phyloP scores from a whole-genome alignment of 2,329 filamentous ascomycete genomes.

The Rhinocladiella mackenziei region DNA sequence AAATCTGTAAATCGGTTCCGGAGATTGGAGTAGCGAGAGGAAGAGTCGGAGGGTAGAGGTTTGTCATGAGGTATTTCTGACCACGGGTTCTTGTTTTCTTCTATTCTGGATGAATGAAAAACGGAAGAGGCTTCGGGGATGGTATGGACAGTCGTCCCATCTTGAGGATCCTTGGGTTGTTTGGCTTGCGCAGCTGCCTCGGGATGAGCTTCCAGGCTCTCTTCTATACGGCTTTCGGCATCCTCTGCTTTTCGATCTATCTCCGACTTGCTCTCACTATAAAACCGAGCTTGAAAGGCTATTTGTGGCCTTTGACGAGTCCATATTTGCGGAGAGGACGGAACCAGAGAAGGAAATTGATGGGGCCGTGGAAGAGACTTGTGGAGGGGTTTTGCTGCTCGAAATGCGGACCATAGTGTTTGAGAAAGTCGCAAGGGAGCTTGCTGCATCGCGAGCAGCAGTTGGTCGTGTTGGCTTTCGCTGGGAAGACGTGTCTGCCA shows the following conservation, averaged over 20 bases:
- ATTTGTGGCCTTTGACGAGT: conserved; percentile 8
- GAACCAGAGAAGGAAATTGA: conserved; percentile 13
- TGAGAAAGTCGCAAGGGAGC: conserved; percentile 29
- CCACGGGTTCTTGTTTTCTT: conserved; percentile 4
- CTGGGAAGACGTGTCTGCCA: conserved; percentile 1
- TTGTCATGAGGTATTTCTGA: conserved; percentile 7
- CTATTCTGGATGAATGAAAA: conserved; percentile 17
- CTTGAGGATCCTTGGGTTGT: conserved; percentile 18
- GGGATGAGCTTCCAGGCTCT: conserved; percentile 25
- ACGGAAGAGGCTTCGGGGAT: conserved; percentile 28
- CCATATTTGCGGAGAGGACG: conserved; percentile 14
- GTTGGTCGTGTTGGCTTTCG: neutral
- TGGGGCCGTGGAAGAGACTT: conserved; percentile 6
- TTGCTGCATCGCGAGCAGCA: conserved; percentile 29
- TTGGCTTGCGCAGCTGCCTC: conserved; percentile 15
- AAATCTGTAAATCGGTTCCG: conserved; percentile 60
- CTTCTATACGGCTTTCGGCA: conserved; percentile 24
- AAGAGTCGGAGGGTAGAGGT: conserved; percentile 51
- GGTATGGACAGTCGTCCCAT: conserved; percentile 29
- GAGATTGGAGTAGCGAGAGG: conserved; percentile 54
- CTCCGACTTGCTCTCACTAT: conserved; percentile 26
- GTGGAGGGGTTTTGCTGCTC: conserved; percentile 26
- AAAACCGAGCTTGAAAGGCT: conserved; percentile 25
- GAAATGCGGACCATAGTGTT: conserved; percentile 30
- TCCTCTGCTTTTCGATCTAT: conserved; percentile 24